Percentiles rank a stretch among this genome's conserved stretches.
These are phyloP conservation scores for Trichosporon inkin DNA, from an alignment of 1,284 basidiomycete genomes.

Conservation along the genomic window DNA sequence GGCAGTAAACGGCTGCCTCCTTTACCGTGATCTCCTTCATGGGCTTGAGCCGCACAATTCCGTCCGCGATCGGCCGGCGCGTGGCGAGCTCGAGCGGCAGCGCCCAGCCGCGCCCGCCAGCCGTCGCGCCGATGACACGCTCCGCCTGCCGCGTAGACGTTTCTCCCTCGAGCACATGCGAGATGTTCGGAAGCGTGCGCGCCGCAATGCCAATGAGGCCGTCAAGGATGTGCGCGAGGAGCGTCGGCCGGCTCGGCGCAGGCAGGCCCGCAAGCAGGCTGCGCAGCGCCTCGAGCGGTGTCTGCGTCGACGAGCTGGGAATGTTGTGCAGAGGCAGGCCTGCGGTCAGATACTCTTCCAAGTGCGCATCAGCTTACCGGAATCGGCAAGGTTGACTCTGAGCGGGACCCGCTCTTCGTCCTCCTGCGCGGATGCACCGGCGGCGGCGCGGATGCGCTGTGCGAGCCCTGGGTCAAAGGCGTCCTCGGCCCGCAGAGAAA, in stretches of 20 bases:
- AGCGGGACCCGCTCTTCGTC: neutral
- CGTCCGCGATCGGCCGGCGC: slow-evolving; percentile 5
- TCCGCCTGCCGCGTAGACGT: slow-evolving; percentile 75
- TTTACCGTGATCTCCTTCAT: slow-evolving; percentile 73
- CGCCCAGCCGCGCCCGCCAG: slow-evolving; percentile 73
- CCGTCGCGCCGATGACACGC: slow-evolving; percentile 67
- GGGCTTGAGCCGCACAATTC: slow-evolving; percentile 63
- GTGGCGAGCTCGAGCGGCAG: slow-evolving; percentile 68
- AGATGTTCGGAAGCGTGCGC: slow-evolving; percentile 56
- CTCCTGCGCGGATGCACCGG: neutral
- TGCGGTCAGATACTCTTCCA: slow-evolving; percentile 12
- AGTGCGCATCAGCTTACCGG: slow-evolving; percentile 23
- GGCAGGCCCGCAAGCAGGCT: slow-evolving; percentile 67
- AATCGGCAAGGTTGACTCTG: slow-evolving; percentile 27
- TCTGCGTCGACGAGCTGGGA: slow-evolving; percentile 35
- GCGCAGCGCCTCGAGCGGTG: slow-evolving; percentile 56
- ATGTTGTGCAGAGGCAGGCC: slow-evolving; percentile 33
- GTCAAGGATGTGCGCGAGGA: slow-evolving; percentile 61
- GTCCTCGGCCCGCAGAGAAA: slow-evolving; percentile 41
- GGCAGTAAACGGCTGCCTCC: slow-evolving; percentile 57
- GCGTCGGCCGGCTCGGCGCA: slow-evolving; percentile 67
- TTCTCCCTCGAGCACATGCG: slow-evolving; percentile 75
- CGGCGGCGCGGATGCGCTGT: slow-evolving; percentile 12
- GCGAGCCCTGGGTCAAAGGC: slow-evolving; percentile 33
- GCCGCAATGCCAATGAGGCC: slow-evolving; percentile 70